Base-by-base conservation (phyloP, 441 rosid genomes). In the Croton setiger region DNA sequence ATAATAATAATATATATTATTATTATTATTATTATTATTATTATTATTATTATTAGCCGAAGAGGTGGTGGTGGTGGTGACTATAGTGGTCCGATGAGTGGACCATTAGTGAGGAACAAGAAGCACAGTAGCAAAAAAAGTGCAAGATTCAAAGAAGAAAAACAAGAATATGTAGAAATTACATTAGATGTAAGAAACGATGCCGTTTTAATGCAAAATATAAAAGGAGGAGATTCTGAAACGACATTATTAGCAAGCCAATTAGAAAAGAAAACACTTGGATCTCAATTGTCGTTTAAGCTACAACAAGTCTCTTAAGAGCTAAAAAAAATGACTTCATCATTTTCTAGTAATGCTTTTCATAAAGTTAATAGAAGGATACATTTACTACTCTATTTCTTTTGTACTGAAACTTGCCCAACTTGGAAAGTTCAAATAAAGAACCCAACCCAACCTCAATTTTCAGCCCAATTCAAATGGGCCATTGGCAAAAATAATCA, bases 351-450 rank as follows among this genome's bases (percentile, higher is more conserved):
- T 27, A 59, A 69, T 57, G 41, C 74, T 48, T 72, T 69, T 49
- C 60, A 76, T 27, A 70, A 71, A 75, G 15, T 80, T 21, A 93
- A 91, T 17, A 61, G 90, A 62, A 78, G 96, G 97, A 63, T 89
- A 75, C 72, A 84, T 91, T 45, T 67, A 18, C 69, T 41, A 20
- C 41, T 23, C 15, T 13, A 15, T n/a, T 7, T 43, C 14, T 41
- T 7, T 13, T 0, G 9, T 21, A 5, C 44, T 36, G 21, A 36
- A 47, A 58, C 18, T 57, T 59, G 43, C 43, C 43, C 43, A 39
- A 27, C 43, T 39, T 39, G 8, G 43, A 39, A 6, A 0, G 36
- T 12, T 57, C 18, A 27, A 2, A 47, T 2, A 35, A n/a, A n/a
- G n/a, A 68, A 15, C 21, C 20, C 69, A 54, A 17, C 55, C 31